Percentiles rank a stretch among this genome's conserved stretches.
phyloP scores from a whole-genome alignment of 1,139 yeast genomes.

The Pichia sp. region DNA sequence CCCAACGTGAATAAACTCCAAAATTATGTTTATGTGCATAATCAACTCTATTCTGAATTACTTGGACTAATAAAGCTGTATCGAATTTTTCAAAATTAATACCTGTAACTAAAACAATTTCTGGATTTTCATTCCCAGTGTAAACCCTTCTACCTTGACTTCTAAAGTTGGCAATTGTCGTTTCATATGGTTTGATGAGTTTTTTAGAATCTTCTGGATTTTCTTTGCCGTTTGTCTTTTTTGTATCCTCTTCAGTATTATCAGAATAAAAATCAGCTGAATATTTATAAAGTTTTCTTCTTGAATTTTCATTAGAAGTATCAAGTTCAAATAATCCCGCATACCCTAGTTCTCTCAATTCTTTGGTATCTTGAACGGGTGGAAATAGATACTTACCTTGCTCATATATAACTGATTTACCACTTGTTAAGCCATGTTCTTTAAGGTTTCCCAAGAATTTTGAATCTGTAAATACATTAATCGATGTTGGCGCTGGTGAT shows the following conservation, averaged over 20 bases:
- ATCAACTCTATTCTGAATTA: constrained; percentile 75
- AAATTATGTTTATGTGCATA: constrained; percentile 70
- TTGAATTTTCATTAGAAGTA: constrained; percentile 26
- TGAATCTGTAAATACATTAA: constrained; percentile 7
- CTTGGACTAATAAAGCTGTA: constrained; percentile 49
- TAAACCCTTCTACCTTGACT: constrained; percentile 60
- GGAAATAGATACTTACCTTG: constrained; percentile 55
- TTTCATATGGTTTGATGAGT: constrained; percentile 29
- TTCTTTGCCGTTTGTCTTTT: constrained; percentile 30
- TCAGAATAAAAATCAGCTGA: constrained; percentile 26
- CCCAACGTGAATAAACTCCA: constrained; percentile 77
- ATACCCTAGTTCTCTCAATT: constrained; percentile 49
- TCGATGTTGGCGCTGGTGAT: constrained; percentile 4
- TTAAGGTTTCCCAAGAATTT: constrained; percentile 6
- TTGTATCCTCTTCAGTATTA: background rate
- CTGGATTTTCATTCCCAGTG: constrained; percentile 46
- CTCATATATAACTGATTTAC: constrained; percentile 38
- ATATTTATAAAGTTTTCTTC: constrained; percentile 39
- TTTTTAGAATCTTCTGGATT: constrained; percentile 10
- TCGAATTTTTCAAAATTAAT: constrained; percentile 70
- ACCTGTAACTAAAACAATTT: constrained; percentile 71
- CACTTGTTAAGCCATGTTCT: constrained; percentile 10
- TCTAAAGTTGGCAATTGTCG: constrained; percentile 52
- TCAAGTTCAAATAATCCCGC: constrained; percentile 43
- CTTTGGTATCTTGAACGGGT: constrained; percentile 56